Evolutionary conservation across 176 grass and related monocot species (phyloP).

Genomic region (Zizania latifolia): DNA sequence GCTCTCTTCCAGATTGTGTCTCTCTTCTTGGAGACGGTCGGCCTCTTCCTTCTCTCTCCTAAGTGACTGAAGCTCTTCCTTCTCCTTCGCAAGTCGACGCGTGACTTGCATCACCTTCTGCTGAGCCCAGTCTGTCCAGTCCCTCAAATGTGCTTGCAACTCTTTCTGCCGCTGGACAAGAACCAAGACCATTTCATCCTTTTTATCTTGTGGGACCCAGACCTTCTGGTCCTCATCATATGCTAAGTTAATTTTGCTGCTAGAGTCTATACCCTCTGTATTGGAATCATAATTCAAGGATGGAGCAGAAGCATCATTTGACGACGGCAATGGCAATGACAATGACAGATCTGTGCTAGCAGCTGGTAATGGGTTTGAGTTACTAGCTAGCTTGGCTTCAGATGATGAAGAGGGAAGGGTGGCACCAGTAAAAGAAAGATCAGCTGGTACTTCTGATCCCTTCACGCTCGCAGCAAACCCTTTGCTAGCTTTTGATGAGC

Average conservation of each 20-base stretch:
- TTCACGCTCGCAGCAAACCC: constrained; percentile 43
- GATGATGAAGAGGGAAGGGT: constrained; percentile 47
- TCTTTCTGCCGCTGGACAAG: constrained; percentile 75
- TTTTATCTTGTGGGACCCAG: constrained; percentile 75
- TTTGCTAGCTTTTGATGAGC: constrained; percentile 56
- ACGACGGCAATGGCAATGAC: constrained; percentile 50
- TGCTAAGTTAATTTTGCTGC: constrained; percentile 36
- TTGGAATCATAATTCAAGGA: constrained; percentile 32
- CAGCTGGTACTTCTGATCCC: constrained; percentile 41
- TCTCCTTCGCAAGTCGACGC: constrained; percentile 75
- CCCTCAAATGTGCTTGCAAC: constrained; percentile 61
- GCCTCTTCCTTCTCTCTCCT: constrained; percentile 76
- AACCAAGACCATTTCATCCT: constrained; percentile 67
- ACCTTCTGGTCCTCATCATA: constrained; percentile 52
- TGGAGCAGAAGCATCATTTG: constrained; percentile 25
- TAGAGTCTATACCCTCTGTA: constrained; percentile 33
- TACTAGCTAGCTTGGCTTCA: constrained; percentile 29
- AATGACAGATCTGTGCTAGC: constrained; percentile 68
- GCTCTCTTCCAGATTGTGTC: constrained; percentile 66
- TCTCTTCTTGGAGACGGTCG: constrained; percentile 60
- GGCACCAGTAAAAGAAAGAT: constrained; percentile 63
- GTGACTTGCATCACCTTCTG: constrained; percentile 96
- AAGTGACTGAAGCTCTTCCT: constrained; percentile 65
- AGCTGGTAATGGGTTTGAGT: constrained; percentile 31
- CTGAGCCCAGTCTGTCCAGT: constrained; percentile 95